Evolutionary conservation across 208 protist genomes (phyloP), one percentile per base, ranked within the genome.

Genomic region (Trypanosoma melophagium): DNA sequence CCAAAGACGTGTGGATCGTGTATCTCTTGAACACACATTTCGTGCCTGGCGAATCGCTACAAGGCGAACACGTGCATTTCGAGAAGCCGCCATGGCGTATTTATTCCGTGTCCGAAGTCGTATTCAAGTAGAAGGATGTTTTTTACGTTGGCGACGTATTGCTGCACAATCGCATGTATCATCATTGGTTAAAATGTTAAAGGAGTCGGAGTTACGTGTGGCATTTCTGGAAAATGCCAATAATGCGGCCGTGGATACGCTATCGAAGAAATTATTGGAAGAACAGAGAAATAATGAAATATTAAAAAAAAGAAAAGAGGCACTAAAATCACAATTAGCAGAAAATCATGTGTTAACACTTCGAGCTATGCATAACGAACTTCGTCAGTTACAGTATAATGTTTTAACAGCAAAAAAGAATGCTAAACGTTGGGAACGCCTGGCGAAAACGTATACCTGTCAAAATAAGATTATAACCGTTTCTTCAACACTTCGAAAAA

Each of bases 401-500:
- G 55, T 76, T 16, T 31, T 52, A 14, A 42, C 67, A 50, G 58
- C 77, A 8, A 63, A 71, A 12, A 79, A 71, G 53, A 67, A 86
- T 49, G 56, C 75, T 16, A 67, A 61, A 50, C 80, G 89, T 14
- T 94, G 89, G 89, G 81, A 92, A 69, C 80, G 89, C 14, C 58
- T 84, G 17, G 89, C 89, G 17, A 94, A 94, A 71, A 92, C 89
- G 31, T 87, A 88, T 55, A 82, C 85, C 8, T 85, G 76, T 10
- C 40, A 49, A 12, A 40, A 59, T 31, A 58, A 66, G 12, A 90
- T 74, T 66, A 71, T 70, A 0, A 16, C 66, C 7, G 59, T 94
- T 31, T 72, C 88, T 13, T 12, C 58, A 16, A 17, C 63, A 21
- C 47, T 91, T 35, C 77, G 80, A 68, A 60, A 63, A 28, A 12